Base-by-base conservation (phyloP, 2,329 filamentous ascomycete genomes). In the Penicillium janthinellum region DNA sequence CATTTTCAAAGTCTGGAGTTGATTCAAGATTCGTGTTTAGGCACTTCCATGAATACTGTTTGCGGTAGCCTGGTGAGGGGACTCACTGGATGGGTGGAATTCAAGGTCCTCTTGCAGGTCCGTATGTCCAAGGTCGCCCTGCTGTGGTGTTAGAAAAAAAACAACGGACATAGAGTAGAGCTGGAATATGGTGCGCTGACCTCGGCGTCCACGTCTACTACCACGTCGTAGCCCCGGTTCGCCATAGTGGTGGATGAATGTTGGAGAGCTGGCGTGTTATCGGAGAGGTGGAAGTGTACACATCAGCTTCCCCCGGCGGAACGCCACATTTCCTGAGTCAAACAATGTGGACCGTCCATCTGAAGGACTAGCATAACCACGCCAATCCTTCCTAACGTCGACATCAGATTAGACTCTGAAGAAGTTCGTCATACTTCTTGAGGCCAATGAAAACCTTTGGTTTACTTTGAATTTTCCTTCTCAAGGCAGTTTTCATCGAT, bases 41-140 rank as follows among this genome's bases (percentile, higher is more conserved):
- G 51, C 12, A 15, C 50, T 44, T n/a, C 25, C 3, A 54, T 39
- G 17, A 10, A 12, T 38, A n/a, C 31, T 15, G 28, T 45, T 25
- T 49, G 34, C 11, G 42, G 12, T 53, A 11, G 35, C 35, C 34
- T 59, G 6, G 57, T 37, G 41, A 45, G 44, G 45, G 42, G 47
- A 70, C 80, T 68, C 79, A 88, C 86, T 88, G 66, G 93, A 97
- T 73, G 88, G 90, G 84, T 99, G 95, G 82, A 99, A 99, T 85
- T 98, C 95, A 76, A 99, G 92, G 79, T 98, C 95, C 78, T 97
- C 94, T 83, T 97, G 92, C 25, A 99, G 89, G 78, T 99, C 95
- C 58, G 95, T 99, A 80, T 97, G 93, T 71, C 95, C 95, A 75
- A 99, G 88, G 79, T 99, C 95, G 72, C 94, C 94, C 93, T 98